Base-by-base conservation (phyloP, 2,329 filamentous ascomycete genomes). In the Calonectria fujianensis region DNA sequence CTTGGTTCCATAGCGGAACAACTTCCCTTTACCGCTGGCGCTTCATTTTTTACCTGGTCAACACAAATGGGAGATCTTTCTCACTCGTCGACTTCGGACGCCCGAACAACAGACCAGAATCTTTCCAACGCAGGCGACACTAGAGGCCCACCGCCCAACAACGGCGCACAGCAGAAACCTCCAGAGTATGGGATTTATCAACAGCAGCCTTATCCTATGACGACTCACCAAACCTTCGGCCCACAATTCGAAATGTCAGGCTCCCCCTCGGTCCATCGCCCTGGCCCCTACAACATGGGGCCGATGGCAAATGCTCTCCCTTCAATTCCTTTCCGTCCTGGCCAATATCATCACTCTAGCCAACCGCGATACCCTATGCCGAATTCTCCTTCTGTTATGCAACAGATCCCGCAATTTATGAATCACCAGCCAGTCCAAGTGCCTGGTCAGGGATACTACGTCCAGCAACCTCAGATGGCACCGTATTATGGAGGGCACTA, bases 231-330 rank as follows among this genome's bases (percentile, higher is more conserved):
- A 81, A 80, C 84, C 4, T 88, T 87, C 76, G 82, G 84, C 24
- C 80, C 83, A 37, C 88, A 89, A 70, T 83, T 86, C 76, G 86
- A 88, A 70, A 87, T 88, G 84, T 76, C 83, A 57, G 81, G 83
- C 48, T 75, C 79, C 24, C 75, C 74, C 41, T 68, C 78, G 6
- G 77, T 72, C 1, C 69, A 72, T 39, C 78, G 80, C 18, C 78
- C 79, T 61, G 84, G 77, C 6, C 82, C 85, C 10, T 91, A 88
- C 81, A 89, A 88, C 77, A 89, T 90, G 88, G 82, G 78, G 27
- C 76, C 83, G 20, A 86, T 91, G 84, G 82, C 83, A 37, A 86
- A 83, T 75, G 81, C 87, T 64, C 82, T 90, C 37, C 89, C 89
- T 0, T 84, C 85, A 41, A 74, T 82, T 31, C 81, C 79, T 9